phyloP scores from a whole-genome alignment of 192 early-diverging fungal genomes.

The Bifiguratus adelaidae region DNA sequence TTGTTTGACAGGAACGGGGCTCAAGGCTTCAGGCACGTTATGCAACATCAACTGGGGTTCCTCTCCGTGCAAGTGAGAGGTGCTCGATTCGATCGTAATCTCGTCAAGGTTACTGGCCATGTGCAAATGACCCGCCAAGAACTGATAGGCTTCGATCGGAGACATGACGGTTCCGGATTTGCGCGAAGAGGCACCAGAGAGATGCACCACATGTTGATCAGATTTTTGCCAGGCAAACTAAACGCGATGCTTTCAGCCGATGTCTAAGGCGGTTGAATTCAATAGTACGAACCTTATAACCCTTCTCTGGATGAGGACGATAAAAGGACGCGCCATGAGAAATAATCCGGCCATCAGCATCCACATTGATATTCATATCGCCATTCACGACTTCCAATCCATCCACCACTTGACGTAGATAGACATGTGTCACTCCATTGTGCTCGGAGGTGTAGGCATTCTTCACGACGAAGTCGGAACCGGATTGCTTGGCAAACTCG shows the following conservation, averaged over 20 bases:
- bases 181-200: too few species aligned
- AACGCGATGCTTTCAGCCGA: too few species aligned
- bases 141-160: slow-evolving; percentile 52
- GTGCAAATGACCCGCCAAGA: slow-evolving; percentile 48
- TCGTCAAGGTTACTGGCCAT: slow-evolving; percentile 33
- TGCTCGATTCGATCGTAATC: slow-evolving; percentile 7
- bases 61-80: slow-evolving; percentile 16
- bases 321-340: slow-evolving; percentile 67
- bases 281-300: too few species aligned
- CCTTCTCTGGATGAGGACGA: too few species aligned
- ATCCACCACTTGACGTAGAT: slow-evolving; percentile 61
- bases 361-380: slow-evolving; percentile 78
- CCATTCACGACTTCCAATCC: slow-evolving; percentile 71
- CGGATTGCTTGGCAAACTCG: slow-evolving; percentile 26
- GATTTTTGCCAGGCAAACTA: too few species aligned
- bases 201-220: too few species aligned
- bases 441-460: slow-evolving; percentile 57
- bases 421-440: slow-evolving; percentile 78
- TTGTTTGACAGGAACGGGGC: slow-evolving; percentile 45
- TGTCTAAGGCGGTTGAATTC: too few species aligned
- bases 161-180: slow-evolving; percentile 21
- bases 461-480: slow-evolving; percentile 43
- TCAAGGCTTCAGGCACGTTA: slow-evolving; percentile 39
- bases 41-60: slow-evolving; percentile 23
- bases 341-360: slow-evolving; percentile 47